These are phyloP conservation scores for Metarhizium humberi DNA, from an alignment of 2,329 filamentous ascomycete species.

Conservation along the genomic window DNA sequence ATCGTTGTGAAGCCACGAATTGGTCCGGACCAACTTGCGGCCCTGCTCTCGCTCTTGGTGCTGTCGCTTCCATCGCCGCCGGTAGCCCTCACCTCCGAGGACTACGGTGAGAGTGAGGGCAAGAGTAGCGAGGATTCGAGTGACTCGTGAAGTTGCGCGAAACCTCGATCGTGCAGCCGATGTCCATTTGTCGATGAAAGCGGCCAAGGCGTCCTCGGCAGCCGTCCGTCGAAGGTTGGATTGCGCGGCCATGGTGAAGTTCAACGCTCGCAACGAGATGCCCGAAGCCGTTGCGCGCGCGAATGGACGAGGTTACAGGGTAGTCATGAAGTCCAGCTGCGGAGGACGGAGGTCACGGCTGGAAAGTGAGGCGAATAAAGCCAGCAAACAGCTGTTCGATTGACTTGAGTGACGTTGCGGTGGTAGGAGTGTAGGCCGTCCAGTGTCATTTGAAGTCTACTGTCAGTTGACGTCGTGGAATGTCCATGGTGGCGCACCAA, in stretches of 20 bases:
- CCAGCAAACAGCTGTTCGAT: not conserved
- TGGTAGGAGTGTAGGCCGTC: not conserved
- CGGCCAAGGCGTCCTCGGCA: slow-evolving; percentile 57
- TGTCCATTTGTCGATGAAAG: slow-evolving; percentile 53
- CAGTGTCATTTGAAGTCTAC: not conserved
- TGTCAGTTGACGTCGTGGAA: not conserved
- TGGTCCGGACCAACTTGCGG: slow-evolving; percentile 71
- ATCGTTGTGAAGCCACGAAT: slow-evolving; percentile 88
- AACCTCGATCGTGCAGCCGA: slow-evolving; percentile 43
- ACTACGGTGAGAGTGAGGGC: slow-evolving; percentile 71
- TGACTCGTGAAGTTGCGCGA: slow-evolving; percentile 56
- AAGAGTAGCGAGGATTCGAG: slow-evolving; percentile 67
- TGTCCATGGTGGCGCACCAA: slow-evolving; percentile 1
- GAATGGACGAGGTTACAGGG: not conserved
- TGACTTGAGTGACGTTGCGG: not conserved
- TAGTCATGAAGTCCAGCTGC: not conserved
- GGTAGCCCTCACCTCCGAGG: slow-evolving; percentile 67
- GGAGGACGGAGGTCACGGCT: not conserved
- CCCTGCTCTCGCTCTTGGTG: slow-evolving; percentile 76
- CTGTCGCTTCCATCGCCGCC: slow-evolving; percentile 64
- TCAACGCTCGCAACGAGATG: not conserved
- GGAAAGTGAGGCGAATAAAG: not conserved
- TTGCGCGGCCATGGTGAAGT: slow-evolving; percentile 64
- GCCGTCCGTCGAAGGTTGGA: slow-evolving; percentile 66
- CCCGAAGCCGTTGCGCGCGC: not conserved